Conservation (phyloP, 441 rosid genomes). For the Pelargonium myrrhifolium region DNA sequence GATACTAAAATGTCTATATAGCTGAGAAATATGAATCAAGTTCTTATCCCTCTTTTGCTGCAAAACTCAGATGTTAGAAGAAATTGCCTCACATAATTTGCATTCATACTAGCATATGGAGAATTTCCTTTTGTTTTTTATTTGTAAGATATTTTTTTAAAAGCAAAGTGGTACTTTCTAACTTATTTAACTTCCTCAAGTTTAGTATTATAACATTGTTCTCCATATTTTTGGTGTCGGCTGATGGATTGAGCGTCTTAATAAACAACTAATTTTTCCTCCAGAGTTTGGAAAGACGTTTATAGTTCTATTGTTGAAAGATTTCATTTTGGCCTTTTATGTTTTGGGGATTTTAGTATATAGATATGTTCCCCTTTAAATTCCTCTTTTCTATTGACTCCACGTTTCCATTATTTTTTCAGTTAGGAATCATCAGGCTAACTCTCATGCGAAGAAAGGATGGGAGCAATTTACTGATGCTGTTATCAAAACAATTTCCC, state of each 20-base stretch:
- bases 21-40: not conserved
- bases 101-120: not conserved
- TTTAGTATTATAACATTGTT: too few species aligned
- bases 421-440: conserved; percentile 82
- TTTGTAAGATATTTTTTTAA: not conserved
- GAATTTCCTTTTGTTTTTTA: not conserved
- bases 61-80: not conserved
- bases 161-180: not conserved
- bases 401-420: conserved; percentile 18
- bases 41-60: not conserved
- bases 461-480: conserved; percentile 98
- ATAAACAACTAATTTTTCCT: too few species aligned
- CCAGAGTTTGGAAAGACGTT: not conserved
- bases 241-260: too few species aligned
- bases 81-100: not conserved
- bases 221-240: too few species aligned
- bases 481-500: conserved; percentile 65
- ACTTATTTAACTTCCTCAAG: not conserved
- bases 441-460: conserved; percentile 94
- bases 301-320: not conserved
- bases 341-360: not conserved
- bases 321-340: not conserved
- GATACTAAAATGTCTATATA: not conserved
- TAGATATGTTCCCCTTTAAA: conserved; percentile 3
- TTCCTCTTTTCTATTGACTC: conserved; percentile 6